Evolutionary conservation across 2,329 filamentous ascomycete genomes (phyloP), one percentile per base, ranked within the genome.

Genomic region (Dryadomyces quercus-mongolicae): DNA sequence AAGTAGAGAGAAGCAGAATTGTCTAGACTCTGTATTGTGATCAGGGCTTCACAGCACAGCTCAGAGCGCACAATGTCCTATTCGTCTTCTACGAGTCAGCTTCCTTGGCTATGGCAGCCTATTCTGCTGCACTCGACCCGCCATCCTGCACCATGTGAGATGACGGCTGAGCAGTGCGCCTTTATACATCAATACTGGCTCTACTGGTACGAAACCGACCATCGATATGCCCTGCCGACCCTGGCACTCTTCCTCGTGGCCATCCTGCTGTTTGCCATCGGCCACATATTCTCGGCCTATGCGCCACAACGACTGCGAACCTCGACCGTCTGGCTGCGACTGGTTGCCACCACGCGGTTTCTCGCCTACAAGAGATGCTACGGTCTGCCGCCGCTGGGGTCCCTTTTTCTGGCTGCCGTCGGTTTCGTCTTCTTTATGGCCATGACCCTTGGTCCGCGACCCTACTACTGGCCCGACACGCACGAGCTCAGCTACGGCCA

Each of bases 401-500:
- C 44, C 2, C 34, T 53, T 10, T 13, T 52, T 10, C 31, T 53
- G 18, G 51, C 36, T 1, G 51, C 15, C 1, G 54, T 42, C 9
- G 55, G 55, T 5, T 5, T 42, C 7, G 42, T 50, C 6, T 57
- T 51, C 22, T 55, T 55, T 8, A 49, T 54, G 9, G 75, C 74
- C n/a, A 71, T 76, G 71, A 71, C 70, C 0, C 65, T 77, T 1
- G 72, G 68, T 1, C 75, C 77, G 16, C 42, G 0, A 25, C 76
- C 77, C 0, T 81, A 79, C 62, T 81, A 80, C 67, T 80, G 77
- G 77, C 72, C 75, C 1, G 73, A 70, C 50, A 68, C 67, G 6
- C 53, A 52, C 13, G 62, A 63, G 8, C 55, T 68, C 3, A 65
- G 60, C 34, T 80, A 70, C 59, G 77, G 76, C 9, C 65, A 67